Percentiles rank a stretch among this genome's conserved stretches.
Conservation (phyloP, 177 flowering plant species). For the Telopea speciosissima region DNA sequence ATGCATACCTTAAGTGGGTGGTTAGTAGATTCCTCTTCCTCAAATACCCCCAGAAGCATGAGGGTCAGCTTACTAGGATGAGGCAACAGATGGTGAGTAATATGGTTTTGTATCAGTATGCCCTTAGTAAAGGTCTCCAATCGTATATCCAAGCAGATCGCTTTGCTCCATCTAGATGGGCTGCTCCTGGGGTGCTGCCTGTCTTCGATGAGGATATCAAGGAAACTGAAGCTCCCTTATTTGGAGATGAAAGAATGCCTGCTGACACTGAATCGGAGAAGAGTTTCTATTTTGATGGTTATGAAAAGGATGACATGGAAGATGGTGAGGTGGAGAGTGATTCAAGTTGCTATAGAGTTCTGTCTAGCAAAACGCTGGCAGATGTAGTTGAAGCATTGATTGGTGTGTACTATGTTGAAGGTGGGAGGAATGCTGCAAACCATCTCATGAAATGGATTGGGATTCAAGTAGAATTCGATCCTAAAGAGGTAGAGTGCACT, state of each 20-base stretch:
- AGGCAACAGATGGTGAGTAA: conserved; percentile 99
- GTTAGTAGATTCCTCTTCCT: conserved; percentile 94
- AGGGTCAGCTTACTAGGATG: conserved; percentile 98
- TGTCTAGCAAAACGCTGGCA: conserved; percentile 95
- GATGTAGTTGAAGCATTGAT: conserved; percentile 98
- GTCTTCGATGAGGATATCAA: conserved; percentile 92
- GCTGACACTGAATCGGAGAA: conserved; percentile 18
- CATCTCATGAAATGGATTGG: conserved; percentile 98
- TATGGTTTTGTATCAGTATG: conserved; percentile 79
- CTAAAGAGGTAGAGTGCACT: conserved; percentile 36
- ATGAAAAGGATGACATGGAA: conserved; percentile 70
- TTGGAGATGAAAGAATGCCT: conserved; percentile 38
- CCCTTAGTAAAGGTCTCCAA: conserved; percentile 81
- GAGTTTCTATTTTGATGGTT: conserved; percentile 23
- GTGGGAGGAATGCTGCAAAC: conserved; percentile 83
- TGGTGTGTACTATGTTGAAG: conserved; percentile 96
- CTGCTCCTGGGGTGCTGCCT: conserved; percentile 98
- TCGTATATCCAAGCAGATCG: conserved; percentile 98
- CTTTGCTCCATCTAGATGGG: conserved; percentile 98
- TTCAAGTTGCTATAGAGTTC: conserved; percentile 88
- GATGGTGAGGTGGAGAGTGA: conserved; percentile 97
- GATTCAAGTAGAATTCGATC: conserved; percentile 72
- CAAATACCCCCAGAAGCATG: conserved; percentile 93
- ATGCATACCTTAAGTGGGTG: conserved; percentile 98
- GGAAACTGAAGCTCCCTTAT: conserved; percentile 54